phyloP scores from a whole-genome alignment of 2,329 filamentous ascomycete species.

The Colletotrichum eleusines region DNA sequence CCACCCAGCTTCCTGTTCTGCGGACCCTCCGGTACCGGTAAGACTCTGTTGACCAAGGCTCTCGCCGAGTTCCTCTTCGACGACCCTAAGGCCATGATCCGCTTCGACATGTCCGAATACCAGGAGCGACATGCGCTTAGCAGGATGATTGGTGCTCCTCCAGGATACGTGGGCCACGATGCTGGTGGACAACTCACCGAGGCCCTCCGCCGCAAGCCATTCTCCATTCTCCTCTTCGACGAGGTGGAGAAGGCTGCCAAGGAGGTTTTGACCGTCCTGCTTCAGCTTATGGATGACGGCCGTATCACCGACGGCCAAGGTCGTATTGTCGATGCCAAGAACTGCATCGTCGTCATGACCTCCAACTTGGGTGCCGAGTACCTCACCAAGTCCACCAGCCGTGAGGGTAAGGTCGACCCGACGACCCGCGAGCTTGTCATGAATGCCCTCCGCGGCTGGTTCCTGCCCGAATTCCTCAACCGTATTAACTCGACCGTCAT shows the following conservation, averaged over 20 bases:
- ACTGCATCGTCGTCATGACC: constrained; percentile 99
- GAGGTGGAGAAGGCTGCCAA: constrained; percentile 99
- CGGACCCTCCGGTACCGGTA: constrained; percentile 97
- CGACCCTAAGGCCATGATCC: constrained; percentile 96
- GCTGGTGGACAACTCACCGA: constrained; percentile 96
- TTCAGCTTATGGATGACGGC: constrained; percentile 99
- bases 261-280: constrained; percentile 93
- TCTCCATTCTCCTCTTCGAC: constrained; percentile 97
- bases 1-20: constrained; percentile 99
- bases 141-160: constrained; percentile 97
- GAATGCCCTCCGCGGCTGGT: constrained; percentile 91
- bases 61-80: constrained; percentile 98
- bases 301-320: constrained; percentile 99
- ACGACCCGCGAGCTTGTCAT: constrained; percentile 91
- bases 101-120: constrained; percentile 99
- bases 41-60: constrained; percentile 96
- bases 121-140: constrained; percentile 96
- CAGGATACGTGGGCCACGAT: constrained; percentile 97
- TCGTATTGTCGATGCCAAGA: constrained; percentile 91
- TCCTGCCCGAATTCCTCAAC: constrained; percentile 98
- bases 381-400: constrained; percentile 81
- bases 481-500: constrained; percentile 96
- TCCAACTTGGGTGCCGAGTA: constrained; percentile 97
- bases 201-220: constrained; percentile 90
- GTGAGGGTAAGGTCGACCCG: constrained; percentile 87